These are phyloP conservation scores for Lachnellula willkommii DNA, from an alignment of 2,329 filamentous ascomycete species.

Conservation along the genomic window DNA sequence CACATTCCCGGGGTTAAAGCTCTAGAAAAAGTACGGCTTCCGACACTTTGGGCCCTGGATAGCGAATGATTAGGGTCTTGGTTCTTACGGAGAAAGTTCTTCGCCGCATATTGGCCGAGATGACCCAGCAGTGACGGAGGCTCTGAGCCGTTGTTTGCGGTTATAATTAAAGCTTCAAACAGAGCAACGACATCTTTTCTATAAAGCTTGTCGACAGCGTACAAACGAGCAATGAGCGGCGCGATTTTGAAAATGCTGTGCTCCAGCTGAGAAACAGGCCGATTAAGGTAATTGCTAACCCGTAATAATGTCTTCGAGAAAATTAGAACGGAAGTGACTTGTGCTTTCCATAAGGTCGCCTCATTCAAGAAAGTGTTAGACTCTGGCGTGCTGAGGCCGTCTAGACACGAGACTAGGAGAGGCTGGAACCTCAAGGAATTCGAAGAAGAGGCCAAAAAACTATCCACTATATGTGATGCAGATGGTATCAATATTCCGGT, in stretches of 20 bases:
- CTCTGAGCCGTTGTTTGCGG: conserved; percentile 61
- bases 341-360: conserved; percentile 50
- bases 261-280: conserved; percentile 62
- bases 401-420: conserved; percentile 64
- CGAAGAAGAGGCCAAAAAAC: conserved; percentile 66
- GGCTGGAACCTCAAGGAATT: conserved; percentile 72
- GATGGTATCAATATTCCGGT: conserved; percentile 55
- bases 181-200: conserved; percentile 61
- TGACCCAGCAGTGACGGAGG: conserved; percentile 93
- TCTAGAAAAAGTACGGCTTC: no score
- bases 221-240: conserved; percentile 70
- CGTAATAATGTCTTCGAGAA: conserved; percentile 68
- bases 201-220: conserved; percentile 63
- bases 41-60: no score
- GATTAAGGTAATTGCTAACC: conserved; percentile 59
- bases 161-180: conserved; percentile 67
- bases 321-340: conserved; percentile 58
- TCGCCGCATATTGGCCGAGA: conserved; percentile 74
- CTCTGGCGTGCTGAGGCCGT: conserved; percentile 52
- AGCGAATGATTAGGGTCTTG: no score
- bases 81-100: conserved; percentile 61
- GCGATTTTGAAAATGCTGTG: conserved; percentile 75
- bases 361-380: conserved; percentile 58
- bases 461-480: conserved; percentile 69
- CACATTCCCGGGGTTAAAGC: no score